Base-by-base conservation (phyloP, 768 basidiomycete species). In the Hericium rajendrae region DNA sequence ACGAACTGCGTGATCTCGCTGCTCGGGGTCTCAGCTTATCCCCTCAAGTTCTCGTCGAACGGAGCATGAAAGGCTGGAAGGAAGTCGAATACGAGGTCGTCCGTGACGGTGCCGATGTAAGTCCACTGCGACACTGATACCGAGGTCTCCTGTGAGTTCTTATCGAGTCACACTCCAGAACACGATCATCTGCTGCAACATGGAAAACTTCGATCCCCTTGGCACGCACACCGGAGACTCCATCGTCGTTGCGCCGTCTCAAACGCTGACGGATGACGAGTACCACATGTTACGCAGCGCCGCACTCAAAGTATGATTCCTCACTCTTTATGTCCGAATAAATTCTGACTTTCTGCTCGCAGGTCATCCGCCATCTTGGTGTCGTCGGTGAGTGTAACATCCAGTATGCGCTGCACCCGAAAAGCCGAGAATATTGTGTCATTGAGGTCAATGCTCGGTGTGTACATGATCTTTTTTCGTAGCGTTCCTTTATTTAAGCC, bases 71-170 rank as follows among this genome's bases (percentile, higher is more conserved):
- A 73, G 97, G 97, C 32, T 99, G 97, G 97, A 99, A 99, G 70
- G 97, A 99, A 74, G 80, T 98, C 61, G 97, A 99, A 73, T 99
- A 98, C 65, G 97, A 99, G 70, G 97, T 99, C 60, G 97, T 98
- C 66, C 88, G 97, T 55, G 97, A 99, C 69, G 94, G 81, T 63
- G 95, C 95, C 53, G 97, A 99, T 73, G 91, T 93, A 71, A 63
- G 88, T 83, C 4, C 16, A 24, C 59, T 32, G 32, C 32, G 32
- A 32, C 6, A 32, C 32, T 32, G 32, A 5, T 50, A 26, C 26
- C 26, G 3, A 4, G 56, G 55, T 48, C 22, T 57, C 49, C 51
- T 52, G 18, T 24, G 57, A 40, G 50, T 49, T 18, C 32, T 38
- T 20, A 12, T 26, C 2, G 39, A 13, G 24, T 46, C 22, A 40